phyloP scores from a whole-genome alignment of 495 filamentous ascomycete genomes.

The Tuber aestivum region DNA sequence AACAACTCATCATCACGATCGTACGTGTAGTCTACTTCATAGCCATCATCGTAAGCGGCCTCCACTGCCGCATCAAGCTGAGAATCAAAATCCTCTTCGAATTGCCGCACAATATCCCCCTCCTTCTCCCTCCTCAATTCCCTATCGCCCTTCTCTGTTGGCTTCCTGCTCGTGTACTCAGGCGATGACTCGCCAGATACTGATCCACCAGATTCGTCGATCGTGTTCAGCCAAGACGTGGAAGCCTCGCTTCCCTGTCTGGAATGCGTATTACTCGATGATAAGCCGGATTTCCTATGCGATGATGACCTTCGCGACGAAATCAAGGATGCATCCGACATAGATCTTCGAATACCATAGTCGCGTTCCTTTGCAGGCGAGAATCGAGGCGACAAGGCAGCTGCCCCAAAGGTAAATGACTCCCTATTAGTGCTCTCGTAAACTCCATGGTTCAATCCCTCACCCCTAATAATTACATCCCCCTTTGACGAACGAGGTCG shows the following conservation, averaged over 20 bases:
- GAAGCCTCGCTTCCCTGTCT: slow-evolving; percentile 64
- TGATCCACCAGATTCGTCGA: slow-evolving; percentile 87
- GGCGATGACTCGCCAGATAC: slow-evolving; percentile 41
- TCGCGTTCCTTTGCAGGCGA: slow-evolving; percentile 24
- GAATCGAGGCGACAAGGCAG: slow-evolving; percentile 37
- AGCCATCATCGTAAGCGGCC: slow-evolving; percentile 86
- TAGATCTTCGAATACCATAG: slow-evolving; percentile 43
- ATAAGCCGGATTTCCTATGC: slow-evolving; percentile 27
- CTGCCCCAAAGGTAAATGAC: slow-evolving; percentile 41
- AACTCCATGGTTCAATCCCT: slow-evolving; percentile 17
- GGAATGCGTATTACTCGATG: slow-evolving; percentile 46
- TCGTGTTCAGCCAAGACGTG: slow-evolving; percentile 91
- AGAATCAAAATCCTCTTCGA: slow-evolving; percentile 89
- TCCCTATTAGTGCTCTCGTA: slow-evolving; percentile 29
- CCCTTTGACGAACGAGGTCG: slow-evolving; percentile 18
- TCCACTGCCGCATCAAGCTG: slow-evolving; percentile 94
- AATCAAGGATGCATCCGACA: slow-evolving; percentile 46
- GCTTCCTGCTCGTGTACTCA: slow-evolving; percentile 34
- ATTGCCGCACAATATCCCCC: slow-evolving; percentile 43
- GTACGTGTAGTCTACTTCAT: slow-evolving; percentile 61
- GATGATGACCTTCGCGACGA: slow-evolving; percentile 42
- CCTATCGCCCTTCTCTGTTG: slow-evolving; percentile 28
- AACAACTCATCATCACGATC: slow-evolving; percentile 44
- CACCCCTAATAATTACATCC: slow-evolving; percentile 26
- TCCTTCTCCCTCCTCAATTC: slow-evolving; percentile 29